Evolutionary conservation across 2,329 filamentous ascomycete genomes (phyloP).

Genomic region (Talaromyces albobiverticillius): DNA sequence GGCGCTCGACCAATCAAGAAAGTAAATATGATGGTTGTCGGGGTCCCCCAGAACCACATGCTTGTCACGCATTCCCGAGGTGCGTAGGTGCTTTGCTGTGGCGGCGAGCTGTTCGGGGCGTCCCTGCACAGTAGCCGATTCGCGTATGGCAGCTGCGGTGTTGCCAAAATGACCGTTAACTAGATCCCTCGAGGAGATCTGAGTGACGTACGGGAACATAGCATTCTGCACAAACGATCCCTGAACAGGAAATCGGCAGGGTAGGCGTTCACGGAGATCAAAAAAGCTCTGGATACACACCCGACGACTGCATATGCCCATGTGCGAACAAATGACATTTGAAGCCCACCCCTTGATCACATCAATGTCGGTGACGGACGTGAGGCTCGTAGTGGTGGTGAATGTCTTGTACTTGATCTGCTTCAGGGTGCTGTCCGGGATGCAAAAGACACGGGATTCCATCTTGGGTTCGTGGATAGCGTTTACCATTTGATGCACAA

Average conservation of each 20-base stretch:
- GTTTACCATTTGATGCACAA: neutral
- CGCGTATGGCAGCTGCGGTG: neutral
- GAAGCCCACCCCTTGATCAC: constrained; percentile 2
- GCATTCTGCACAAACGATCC: neutral
- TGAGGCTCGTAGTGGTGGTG: neutral
- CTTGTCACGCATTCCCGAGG: neutral
- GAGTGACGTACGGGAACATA: constrained; percentile 1
- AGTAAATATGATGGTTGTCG: neutral
- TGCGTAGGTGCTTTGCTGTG: neutral
- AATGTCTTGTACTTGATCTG: neutral
- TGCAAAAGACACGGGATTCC: constrained; percentile 1
- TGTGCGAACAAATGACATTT: neutral
- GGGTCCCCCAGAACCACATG: neutral
- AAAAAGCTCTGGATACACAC: constrained; percentile 2
- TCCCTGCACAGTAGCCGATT: neutral
- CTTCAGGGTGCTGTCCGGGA: neutral
- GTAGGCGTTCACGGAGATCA: neutral
- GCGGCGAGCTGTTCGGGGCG: neutral
- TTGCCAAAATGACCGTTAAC: neutral
- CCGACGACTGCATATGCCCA: neutral
- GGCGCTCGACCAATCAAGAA: neutral
- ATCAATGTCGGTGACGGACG: constrained; percentile 1
- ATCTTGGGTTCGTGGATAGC: neutral
- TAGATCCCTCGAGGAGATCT: neutral
- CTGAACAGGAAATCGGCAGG: neutral